Conservation (phyloP, 257 asterid genomes). For the Solanum rostratum region DNA sequence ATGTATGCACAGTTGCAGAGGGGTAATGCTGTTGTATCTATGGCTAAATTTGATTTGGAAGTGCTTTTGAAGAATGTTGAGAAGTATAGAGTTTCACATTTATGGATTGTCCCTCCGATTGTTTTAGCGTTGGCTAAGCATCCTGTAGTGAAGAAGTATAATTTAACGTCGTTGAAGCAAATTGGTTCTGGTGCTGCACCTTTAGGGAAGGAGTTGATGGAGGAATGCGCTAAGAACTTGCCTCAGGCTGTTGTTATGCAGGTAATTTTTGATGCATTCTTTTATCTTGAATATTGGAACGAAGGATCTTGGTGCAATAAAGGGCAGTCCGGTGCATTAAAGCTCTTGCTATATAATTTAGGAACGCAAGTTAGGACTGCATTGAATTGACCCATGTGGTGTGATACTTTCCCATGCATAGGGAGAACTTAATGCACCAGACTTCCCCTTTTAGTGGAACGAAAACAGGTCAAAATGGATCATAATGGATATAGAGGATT, state of each 20-base stretch:
- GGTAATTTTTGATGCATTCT: slow-evolving; percentile 17
- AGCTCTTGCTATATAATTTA: too few relatives aligned
- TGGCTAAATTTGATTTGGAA: slow-evolving; percentile 66
- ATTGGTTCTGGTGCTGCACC: slow-evolving; percentile 96
- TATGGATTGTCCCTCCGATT: slow-evolving; percentile 92
- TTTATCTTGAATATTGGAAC: not conserved
- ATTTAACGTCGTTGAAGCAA: slow-evolving; percentile 52
- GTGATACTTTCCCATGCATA: not conserved
- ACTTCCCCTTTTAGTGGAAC: not conserved
- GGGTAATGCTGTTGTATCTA: slow-evolving; percentile 55
- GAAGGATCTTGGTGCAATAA: not conserved
- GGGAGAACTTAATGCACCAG: not conserved
- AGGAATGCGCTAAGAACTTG: slow-evolving; percentile 79
- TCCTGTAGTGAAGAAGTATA: slow-evolving; percentile 41
- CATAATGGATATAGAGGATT: not conserved
- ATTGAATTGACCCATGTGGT: not conserved
- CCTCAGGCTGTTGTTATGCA: slow-evolving; percentile 65
- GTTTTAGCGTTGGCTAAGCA: slow-evolving; percentile 66
- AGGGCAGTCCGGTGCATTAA: too few relatives aligned
- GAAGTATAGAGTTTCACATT: slow-evolving; percentile 47
- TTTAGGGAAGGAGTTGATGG: slow-evolving; percentile 79
- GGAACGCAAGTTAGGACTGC: not conserved
- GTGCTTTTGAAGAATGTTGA: slow-evolving; percentile 52
- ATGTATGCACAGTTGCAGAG: slow-evolving; percentile 73
- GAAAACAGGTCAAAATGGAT: not conserved